Percentiles rank a stretch among this genome's conserved stretches.
phyloP scores from a whole-genome alignment of 192 early-diverging fungal genomes.

The Entophlyctis helioformis region DNA sequence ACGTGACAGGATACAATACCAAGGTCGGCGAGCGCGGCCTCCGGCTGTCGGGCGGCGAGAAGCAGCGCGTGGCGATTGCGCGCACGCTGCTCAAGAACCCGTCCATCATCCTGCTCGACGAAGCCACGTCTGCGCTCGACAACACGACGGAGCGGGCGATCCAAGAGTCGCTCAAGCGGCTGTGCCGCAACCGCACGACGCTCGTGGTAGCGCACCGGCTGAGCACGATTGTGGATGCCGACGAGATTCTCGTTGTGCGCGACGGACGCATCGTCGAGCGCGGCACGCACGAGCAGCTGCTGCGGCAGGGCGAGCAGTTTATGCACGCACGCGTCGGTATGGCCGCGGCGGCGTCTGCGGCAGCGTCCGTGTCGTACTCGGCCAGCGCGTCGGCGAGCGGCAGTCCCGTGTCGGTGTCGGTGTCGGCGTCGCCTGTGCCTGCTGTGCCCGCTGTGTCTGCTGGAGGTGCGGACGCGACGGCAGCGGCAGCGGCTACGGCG shows the following conservation, averaged over 20 bases:
- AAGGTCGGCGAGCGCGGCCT: constrained; percentile 43
- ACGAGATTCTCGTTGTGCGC: constrained; percentile 76
- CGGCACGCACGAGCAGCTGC: constrained; percentile 48
- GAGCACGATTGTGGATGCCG: constrained; percentile 59
- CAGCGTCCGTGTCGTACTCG: no score
- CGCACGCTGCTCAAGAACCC: constrained; percentile 65
- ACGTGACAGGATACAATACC: constrained; percentile 37
- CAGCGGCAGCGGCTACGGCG: no score
- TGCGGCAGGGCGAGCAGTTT: neutral
- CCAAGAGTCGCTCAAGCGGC: constrained; percentile 63
- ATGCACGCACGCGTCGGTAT: no score
- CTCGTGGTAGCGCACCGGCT: constrained; percentile 62
- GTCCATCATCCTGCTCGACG: constrained; percentile 76
- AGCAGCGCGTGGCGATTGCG: constrained; percentile 80
- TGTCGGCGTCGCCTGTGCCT: no score
- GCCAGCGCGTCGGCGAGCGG: no score
- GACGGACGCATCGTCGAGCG: constrained; percentile 57
- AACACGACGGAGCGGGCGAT: constrained; percentile 78
- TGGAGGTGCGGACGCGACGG: no score
- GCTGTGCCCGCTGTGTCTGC: no score
- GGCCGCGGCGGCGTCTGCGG: no score
- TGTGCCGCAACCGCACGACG: constrained; percentile 75
- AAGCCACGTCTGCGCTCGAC: constrained; percentile 81
- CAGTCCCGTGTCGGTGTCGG: no score
- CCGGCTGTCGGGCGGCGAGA: constrained; percentile 83